Evolutionary conservation across 352 stramenopile species (phyloP).

Genomic region (Pythium rhizo-oryzae): DNA sequence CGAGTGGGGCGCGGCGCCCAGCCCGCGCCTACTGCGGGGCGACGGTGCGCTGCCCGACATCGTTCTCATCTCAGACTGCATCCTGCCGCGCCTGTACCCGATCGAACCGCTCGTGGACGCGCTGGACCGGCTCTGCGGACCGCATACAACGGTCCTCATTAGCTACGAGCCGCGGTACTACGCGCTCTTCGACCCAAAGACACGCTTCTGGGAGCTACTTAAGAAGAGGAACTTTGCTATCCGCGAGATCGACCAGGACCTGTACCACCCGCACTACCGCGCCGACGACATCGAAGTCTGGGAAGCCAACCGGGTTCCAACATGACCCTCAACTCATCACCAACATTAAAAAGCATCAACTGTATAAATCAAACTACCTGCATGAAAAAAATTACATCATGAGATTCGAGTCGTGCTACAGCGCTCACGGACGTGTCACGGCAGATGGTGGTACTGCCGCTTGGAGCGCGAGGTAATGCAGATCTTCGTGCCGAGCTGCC

Average conservation of each 20-base stretch:
- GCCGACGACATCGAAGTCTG: constrained; percentile 92
- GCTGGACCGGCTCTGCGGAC: constrained; percentile 66
- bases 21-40: constrained; percentile 33
- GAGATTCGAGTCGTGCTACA: too few species aligned
- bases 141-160: constrained; percentile 72
- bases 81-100: constrained; percentile 95
- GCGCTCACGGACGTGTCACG: not conserved
- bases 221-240: constrained; percentile 46
- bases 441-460: constrained; percentile 25
- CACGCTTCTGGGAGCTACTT: constrained; percentile 80
- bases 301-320: constrained; percentile 39
- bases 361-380: not conserved
- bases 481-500: constrained; percentile 51
- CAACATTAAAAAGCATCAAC: not conserved
- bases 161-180: constrained; percentile 91
- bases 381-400: not conserved
- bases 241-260: constrained; percentile 43
- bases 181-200: constrained; percentile 78
- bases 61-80: constrained; percentile 95
- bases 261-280: constrained; percentile 77
- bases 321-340: not conserved
- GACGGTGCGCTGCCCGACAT: constrained; percentile 53
- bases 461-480: constrained; percentile 76
- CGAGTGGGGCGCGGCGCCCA: constrained; percentile 84
- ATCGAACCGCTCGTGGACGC: constrained; percentile 94